These are phyloP conservation scores for Apiospora koreana DNA, from an alignment of 2,329 filamentous ascomycete species.

Conservation along the genomic window DNA sequence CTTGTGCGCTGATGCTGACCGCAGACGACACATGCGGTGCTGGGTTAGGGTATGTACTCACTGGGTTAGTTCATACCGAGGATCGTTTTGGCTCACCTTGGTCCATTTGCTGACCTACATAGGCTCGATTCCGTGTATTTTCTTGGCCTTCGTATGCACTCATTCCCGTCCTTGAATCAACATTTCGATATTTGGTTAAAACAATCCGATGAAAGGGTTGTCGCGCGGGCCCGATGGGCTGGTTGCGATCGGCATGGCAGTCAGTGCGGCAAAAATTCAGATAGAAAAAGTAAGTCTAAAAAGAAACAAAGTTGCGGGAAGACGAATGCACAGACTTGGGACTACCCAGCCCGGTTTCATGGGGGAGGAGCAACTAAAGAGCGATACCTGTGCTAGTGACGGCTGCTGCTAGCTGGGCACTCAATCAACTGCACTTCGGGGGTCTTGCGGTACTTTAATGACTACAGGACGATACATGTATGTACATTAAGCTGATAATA, in stretches of 20 bases:
- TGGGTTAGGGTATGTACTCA: conserved; percentile 7
- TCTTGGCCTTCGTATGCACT: neutral
- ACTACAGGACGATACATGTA: neutral
- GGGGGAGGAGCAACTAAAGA: neutral
- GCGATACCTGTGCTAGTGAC: neutral
- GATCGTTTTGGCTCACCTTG: conserved; percentile 5
- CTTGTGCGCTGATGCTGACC: conserved; percentile 3
- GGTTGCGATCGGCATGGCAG: conserved; percentile 1
- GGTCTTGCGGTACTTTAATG: neutral
- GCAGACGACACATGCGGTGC: conserved; percentile 7
- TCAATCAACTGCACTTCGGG: neutral
- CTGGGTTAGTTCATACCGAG: neutral
- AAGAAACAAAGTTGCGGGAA: conserved; percentile 1
- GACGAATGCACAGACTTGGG: neutral
- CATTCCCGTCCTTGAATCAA: neutral
- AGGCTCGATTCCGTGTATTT: neutral
- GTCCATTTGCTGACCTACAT: conserved; percentile 13
- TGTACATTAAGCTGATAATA: neutral
- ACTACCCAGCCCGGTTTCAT: conserved; percentile 7
- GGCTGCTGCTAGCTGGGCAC: neutral
- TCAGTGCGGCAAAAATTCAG: neutral
- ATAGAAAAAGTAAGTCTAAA: conserved; percentile 9
- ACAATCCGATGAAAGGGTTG: neutral
- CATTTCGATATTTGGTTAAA: neutral
- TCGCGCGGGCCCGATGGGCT: conserved; percentile 7